A percentile compares a stretch with the other conserved stretches of the same genome.
Conservation (phyloP, 2,329 filamentous ascomycete species). For the Exophiala dermatitidis region DNA sequence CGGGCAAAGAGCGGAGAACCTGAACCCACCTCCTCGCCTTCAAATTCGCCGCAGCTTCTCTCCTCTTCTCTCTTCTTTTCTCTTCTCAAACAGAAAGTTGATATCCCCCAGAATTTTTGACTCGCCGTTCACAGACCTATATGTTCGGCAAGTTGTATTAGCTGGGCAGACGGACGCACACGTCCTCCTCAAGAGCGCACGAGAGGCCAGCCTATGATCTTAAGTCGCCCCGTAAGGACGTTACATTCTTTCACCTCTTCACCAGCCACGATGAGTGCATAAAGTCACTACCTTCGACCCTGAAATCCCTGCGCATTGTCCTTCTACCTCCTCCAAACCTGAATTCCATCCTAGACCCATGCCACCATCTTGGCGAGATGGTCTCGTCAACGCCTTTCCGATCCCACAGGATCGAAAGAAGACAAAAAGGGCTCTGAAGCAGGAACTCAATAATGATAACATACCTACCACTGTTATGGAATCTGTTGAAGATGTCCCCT, state of each 20-base stretch:
- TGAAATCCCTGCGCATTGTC: slow-evolving; percentile 4
- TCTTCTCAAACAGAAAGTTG: slow-evolving; percentile 49
- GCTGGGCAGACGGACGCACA: slow-evolving; percentile 43
- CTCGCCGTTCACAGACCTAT: slow-evolving; percentile 41
- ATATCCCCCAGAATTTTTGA: slow-evolving; percentile 54
- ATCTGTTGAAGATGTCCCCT: slow-evolving; percentile 8
- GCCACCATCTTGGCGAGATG: slow-evolving; percentile 24
- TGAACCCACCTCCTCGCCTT: background rate
- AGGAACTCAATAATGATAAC: slow-evolving; percentile 19
- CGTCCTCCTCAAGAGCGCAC: slow-evolving; percentile 46
- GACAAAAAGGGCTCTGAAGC: slow-evolving; percentile 23
- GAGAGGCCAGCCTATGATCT: slow-evolving; percentile 41
- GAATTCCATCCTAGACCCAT: slow-evolving; percentile 9
- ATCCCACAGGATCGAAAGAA: slow-evolving; percentile 25
- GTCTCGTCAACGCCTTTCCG: slow-evolving; percentile 27
- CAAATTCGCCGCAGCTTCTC: slow-evolving; percentile 10
- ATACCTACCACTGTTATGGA: slow-evolving; percentile 1
- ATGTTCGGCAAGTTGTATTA: slow-evolving; percentile 55
- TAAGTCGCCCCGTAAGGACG: slow-evolving; percentile 43
- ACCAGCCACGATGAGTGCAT: slow-evolving; percentile 21
- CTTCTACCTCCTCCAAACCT: background rate
- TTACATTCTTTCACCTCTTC: slow-evolving; percentile 34
- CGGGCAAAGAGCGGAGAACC: background rate
- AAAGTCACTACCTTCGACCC: slow-evolving; percentile 7
- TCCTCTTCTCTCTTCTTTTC: slow-evolving; percentile 33